Conservation (phyloP, 768 basidiomycete species). For the Naganishia vaughanmartiniae region DNA sequence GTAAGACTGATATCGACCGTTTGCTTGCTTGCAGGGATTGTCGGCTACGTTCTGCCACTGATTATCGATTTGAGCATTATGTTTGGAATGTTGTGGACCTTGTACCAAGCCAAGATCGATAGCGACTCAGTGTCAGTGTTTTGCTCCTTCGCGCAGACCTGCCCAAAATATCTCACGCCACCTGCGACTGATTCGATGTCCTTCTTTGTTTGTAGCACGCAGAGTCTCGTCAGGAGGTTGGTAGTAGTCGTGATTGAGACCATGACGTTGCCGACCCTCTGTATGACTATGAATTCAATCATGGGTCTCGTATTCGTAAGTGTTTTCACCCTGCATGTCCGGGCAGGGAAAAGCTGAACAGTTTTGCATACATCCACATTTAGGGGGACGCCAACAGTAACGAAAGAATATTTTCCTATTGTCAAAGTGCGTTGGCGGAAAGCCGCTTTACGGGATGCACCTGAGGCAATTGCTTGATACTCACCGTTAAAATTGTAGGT, state of each 20-base stretch:
- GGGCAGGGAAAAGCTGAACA: neutral
- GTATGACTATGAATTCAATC: neutral
- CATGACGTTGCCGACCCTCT: slow-evolving; percentile 24
- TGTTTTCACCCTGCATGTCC: neutral
- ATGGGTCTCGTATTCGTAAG: slow-evolving; percentile 24
- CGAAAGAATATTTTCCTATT: slow-evolving; percentile 16
- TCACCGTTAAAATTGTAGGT: neutral
- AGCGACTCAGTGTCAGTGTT: slow-evolving; percentile 10
- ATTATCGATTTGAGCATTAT: slow-evolving; percentile 18
- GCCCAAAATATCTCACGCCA: neutral
- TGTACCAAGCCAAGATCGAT: neutral
- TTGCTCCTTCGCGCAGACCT: neutral
- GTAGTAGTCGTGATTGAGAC: slow-evolving; percentile 23
- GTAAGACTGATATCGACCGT: neutral
- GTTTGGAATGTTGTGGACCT: slow-evolving; percentile 20
- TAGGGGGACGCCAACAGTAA: slow-evolving; percentile 28
- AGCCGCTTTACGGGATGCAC: neutral
- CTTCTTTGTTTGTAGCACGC: slow-evolving; percentile 2
- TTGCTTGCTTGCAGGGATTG: neutral
- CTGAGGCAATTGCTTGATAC: neutral
- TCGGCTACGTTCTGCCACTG: slow-evolving; percentile 2
- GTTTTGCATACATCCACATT: neutral
- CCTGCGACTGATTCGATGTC: neutral
- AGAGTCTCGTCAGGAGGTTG: slow-evolving; percentile 18
- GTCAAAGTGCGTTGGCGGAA: slow-evolving; percentile 8